Percentiles rank a stretch among this genome's conserved stretches.
phyloP scores from a whole-genome alignment of 257 asterid species.

The Anisodus tanguticus region DNA sequence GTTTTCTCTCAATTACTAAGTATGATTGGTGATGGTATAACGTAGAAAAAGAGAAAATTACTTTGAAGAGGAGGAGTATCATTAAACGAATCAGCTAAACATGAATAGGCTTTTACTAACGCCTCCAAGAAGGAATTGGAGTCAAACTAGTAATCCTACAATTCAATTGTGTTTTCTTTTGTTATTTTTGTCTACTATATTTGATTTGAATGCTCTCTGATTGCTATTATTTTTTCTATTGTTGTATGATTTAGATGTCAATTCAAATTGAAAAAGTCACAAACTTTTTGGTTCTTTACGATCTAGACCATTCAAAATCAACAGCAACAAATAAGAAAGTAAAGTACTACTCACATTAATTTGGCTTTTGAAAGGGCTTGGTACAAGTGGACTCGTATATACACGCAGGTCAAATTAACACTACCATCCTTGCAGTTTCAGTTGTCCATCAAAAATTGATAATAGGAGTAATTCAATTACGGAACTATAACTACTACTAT shows the following conservation, averaged over 20 bases:
- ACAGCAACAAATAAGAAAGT: no score
- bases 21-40: no score
- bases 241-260: background rate
- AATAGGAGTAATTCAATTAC: background rate
- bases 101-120: no score
- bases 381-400: background rate
- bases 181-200: background rate
- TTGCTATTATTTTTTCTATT: background rate
- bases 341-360: background rate
- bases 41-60: background rate
- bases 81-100: no score
- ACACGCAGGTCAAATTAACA: slow-evolving; percentile 9
- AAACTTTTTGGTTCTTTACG: background rate
- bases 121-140: no score
- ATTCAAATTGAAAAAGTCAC: background rate
- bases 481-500: no score
- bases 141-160: background rate
- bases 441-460: background rate
- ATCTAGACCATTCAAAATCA: background rate
- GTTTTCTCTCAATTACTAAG: no score
- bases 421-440: background rate
- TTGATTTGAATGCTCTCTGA: background rate
- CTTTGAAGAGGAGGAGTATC: background rate
- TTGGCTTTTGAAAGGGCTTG: background rate
- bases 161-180: background rate